Base-by-base conservation (phyloP, 2,329 filamentous ascomycete genomes). In the Diaporthe sp. region DNA sequence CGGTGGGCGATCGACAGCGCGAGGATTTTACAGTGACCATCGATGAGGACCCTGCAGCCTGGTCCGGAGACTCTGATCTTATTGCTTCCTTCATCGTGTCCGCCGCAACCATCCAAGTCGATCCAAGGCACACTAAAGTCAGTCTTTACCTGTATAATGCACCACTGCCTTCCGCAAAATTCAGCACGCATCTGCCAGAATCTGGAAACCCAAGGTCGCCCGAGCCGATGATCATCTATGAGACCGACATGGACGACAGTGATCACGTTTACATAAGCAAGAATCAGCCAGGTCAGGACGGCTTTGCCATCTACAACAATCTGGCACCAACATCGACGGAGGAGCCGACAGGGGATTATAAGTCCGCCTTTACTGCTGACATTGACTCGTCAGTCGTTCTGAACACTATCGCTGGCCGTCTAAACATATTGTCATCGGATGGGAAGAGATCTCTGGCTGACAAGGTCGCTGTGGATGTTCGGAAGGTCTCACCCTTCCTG, bases 71-170 rank as follows among this genome's bases (percentile, higher is more conserved):
- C 0, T 83, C 85, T 7, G 77, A 84, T 1, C 77, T 88, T 25
- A 73, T 87, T 57, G 84, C 81, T 3, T 85, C 85, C 0, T 87
- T 86, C 77, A 83, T 84, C 33, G 83, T 84, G 5, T 82, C 85
- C 3, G 79, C 84, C 1, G 77, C 78, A 4, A 75, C 80, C 1
- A 77, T 87, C 0, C 82, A 84, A 55, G 72, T 80, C 7, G 82
- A 85, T 50, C 81, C 81, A 7, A 77, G 78, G 42, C 79, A 78
- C 5, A 77, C 80, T 0, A 71, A 78, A 12, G 79, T 86, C 22
- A 81, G 82, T 7, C 75, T 88, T 10, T 78, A 76, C 30, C 74
- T 86, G 2, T 76, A 80, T 9, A 77, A 76, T 7, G 81, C 80
- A 2, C 42, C 66, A 0, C 78, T 80, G 13, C 82, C 76, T 57